phyloP scores from a whole-genome alignment of 2,329 filamentous ascomycete genomes.

The Dothistroma septosporum region DNA sequence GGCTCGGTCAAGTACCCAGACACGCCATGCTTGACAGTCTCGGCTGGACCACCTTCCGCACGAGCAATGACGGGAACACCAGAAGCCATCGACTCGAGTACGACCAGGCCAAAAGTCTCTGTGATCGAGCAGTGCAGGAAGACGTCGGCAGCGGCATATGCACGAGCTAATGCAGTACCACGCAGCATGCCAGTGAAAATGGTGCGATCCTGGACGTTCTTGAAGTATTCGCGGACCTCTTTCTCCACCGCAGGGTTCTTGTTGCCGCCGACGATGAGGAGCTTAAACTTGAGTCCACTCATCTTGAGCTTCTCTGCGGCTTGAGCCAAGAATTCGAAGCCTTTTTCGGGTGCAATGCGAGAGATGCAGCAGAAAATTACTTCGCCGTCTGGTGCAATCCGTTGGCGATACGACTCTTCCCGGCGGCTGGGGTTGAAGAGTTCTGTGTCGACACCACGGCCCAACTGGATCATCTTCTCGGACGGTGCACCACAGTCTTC shows the following conservation, averaged over 20 bases:
- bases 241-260: conserved; percentile 59
- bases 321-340: conserved; percentile 62
- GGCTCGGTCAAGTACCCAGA: conserved; percentile 61
- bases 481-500: conserved; percentile 53
- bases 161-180: conserved; percentile 58
- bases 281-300: conserved; percentile 56
- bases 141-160: conserved; percentile 65
- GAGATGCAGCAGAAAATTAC: conserved; percentile 64
- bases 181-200: conserved; percentile 64
- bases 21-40: conserved; percentile 58
- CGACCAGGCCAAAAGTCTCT: conserved; percentile 68
- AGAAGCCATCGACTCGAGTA: conserved; percentile 67
- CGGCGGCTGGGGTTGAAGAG: conserved; percentile 56
- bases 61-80: conserved; percentile 65
- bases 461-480: conserved; percentile 57
- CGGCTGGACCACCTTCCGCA: conserved; percentile 65
- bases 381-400: conserved; percentile 59
- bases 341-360: conserved; percentile 65
- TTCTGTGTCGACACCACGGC: conserved; percentile 61
- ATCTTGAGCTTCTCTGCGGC: conserved; percentile 53
- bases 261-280: conserved; percentile 66
- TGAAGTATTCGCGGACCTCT: conserved; percentile 59
- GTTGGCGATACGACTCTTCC: conserved; percentile 49
- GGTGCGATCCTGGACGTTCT: conserved; percentile 52
- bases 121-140: conserved; percentile 69